A percentile compares a stretch with the other conserved stretches of the same genome.
These are phyloP conservation scores for Alternaria rosae DNA, from an alignment of 2,329 filamentous ascomycete genomes.

Conservation along the genomic window DNA sequence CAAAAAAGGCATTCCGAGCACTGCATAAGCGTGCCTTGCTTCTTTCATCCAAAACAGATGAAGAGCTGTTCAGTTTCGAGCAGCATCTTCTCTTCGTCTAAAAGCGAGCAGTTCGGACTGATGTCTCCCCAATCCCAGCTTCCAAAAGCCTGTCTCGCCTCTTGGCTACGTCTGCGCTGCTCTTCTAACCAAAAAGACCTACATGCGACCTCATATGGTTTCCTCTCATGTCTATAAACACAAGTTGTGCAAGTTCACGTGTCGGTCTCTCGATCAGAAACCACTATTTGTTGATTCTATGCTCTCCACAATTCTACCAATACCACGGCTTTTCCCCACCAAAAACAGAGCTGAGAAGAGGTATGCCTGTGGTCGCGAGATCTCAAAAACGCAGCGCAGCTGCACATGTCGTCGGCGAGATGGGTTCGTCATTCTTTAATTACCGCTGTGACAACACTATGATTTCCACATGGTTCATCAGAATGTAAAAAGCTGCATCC, in stretches of 20 bases:
- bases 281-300: background rate
- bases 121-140: background rate
- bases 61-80: background rate
- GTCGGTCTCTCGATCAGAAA: background rate
- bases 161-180: background rate
- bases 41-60: background rate
- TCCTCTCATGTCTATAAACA: background rate
- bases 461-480: background rate
- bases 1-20: too few species aligned
- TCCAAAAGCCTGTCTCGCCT: background rate
- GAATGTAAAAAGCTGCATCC: background rate
- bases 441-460: background rate
- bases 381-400: too few species aligned
- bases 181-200: background rate
- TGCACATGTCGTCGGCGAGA: background rate
- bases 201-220: background rate
- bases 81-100: background rate
- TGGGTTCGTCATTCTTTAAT: background rate
- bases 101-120: fast-evolving
- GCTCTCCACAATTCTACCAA: background rate
- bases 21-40: background rate
- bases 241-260: background rate
- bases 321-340: background rate
- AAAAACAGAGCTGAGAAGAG: fast-evolving
- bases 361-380: background rate